Evolutionary conservation across 192 early-diverging fungal genomes (phyloP), one percentile per base, ranked within the genome.

Genomic region (Podila epicladia): DNA sequence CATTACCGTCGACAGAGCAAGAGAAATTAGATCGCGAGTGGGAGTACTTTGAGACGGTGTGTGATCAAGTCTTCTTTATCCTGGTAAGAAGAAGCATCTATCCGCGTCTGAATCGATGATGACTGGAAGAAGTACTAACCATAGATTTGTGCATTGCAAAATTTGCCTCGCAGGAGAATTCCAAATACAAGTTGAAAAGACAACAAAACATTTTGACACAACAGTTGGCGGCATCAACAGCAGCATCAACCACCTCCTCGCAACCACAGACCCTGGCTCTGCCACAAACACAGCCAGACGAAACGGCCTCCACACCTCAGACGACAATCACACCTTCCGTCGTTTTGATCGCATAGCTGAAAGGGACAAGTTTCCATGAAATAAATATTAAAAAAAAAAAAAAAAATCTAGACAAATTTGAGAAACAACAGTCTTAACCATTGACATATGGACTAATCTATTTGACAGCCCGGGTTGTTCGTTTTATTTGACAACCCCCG

Each of bases 11-110:
- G n/a, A 72, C 76, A 24, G 70, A 79, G 15, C 76, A 79, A 32
- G 76, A 79, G 45, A 79, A 79, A 24, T 65, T 79, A 38, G 76
- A 79, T 58, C 69, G 69, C 5, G 76, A 79, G 48, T 79, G 76
- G 76, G 76, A 79, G 38, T 79, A 79, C 64, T 79, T 79, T 72
- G 76, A 79, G 55, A 79, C 76, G 5, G 76, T 79, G 41, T 79
- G 76, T 51, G 76, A 79, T 55, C 76, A 79, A 68, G 66, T 79
- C 12, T 79, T 58, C 32, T 79, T 79, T 29, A 79, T 79, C 20
- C 58, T 79, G 32, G 76, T 72, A 71, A 58, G 37, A 31, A 55
- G 20, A 55, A 26, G 9, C 2, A 9, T 19, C 4, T 22, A 5
- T 4, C 5, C 24, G 26, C n/a, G n/a, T 9, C 26, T n/a, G 22